Base-by-base conservation (phyloP, 2,329 filamentous ascomycete genomes). In the Ceratocystis huliohia region DNA sequence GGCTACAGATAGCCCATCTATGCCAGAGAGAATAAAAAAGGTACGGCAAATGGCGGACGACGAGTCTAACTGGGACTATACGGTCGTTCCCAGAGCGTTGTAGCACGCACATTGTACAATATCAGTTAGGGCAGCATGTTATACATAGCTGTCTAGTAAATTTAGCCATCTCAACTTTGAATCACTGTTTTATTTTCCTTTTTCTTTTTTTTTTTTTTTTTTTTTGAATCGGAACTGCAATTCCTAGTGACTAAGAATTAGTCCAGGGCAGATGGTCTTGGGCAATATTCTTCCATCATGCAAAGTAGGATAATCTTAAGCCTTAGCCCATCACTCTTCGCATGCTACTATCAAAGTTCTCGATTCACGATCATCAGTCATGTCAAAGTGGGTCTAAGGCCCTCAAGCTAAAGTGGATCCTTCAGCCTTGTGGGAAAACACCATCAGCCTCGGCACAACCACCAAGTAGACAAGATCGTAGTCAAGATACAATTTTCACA, bases 371-470 rank as follows among this genome's bases (percentile, higher is more conserved):
- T 41, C 37, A 41, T 41, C 37, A 13, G 37, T 41, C 37, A 41
- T 41, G 37, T 41, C 37, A 41, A 41, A 41, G 37, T 41, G 37
- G 37, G 37, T 41, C 37, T 4, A 41, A 13, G 37, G 37, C 37
- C 10, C 3, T 41, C 33, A 41, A 13, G 37, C 37, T 41, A 13
- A 17, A 13, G 28, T 63, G 28, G 44, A 63, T 63, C 57, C 50
- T 66, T 66, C 65, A 63, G 65, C 65, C 65, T 66, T 63, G 65
- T n/a, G 22, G 45, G n/a, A 10, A 57, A 13, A 3, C 15, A 15
- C 1, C 22, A 30, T 15, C 13, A 15, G 28, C 25, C 20, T 17
- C 28, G 28, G 6, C 25, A 57, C 10, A 25, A 25, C n/a, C 53
- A 57, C 25, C 46, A n/a, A 30, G 33, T 3, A 59, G 17, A 25